Base-by-base conservation (phyloP, 306 rosid species). In the Mimosa bimucronata region DNA sequence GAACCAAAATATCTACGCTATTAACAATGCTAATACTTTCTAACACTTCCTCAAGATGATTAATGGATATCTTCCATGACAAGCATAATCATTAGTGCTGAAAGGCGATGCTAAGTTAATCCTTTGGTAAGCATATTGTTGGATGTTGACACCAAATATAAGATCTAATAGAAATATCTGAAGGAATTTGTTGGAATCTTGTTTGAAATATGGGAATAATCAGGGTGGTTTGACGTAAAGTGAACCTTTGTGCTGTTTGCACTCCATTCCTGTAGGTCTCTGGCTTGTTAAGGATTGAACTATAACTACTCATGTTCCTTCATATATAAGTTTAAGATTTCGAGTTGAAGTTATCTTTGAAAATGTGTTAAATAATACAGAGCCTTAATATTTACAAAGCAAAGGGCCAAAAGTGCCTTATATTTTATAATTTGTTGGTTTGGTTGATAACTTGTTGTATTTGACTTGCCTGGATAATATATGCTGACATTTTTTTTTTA, bases 401-500 rank as follows among this genome's bases (percentile, higher is more conserved):
- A 37, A 37, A 66, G 21, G 71, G 7, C 16, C 48, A 40, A 38
- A 40, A 21, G 29, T 40, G 73, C 73, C 30, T 23, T 23, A 1
- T 6, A 23, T 13, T 10, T 28, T 4, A 23, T 15, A 10, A 11
- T 40, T 45, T 57, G 44, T 40, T 42, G 4, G 26, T 68, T 81
- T 66, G 34, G 23, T 74, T 52, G 30, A 40, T 74, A 23, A 77
- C 77, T 48, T 79, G 70, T 9, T 73, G 31, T 87, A 60, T 81
- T n/a, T 53, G 23, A 30, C 18, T 40, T 74, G 58, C 44, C 48
- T 66, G 34, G 67, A 62, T 72, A 28, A 58, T 58, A 37, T 18
- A 11, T 66, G 16, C 46, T 80, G 42, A 83, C 19, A 26, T 31
- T 44, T 48, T 40, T 73, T 81, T 58, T 87, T 76, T 74, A 75